These are phyloP conservation scores for Arthrobotrys conoides DNA, from an alignment of 2,329 filamentous ascomycete genomes.

Conservation along the genomic window DNA sequence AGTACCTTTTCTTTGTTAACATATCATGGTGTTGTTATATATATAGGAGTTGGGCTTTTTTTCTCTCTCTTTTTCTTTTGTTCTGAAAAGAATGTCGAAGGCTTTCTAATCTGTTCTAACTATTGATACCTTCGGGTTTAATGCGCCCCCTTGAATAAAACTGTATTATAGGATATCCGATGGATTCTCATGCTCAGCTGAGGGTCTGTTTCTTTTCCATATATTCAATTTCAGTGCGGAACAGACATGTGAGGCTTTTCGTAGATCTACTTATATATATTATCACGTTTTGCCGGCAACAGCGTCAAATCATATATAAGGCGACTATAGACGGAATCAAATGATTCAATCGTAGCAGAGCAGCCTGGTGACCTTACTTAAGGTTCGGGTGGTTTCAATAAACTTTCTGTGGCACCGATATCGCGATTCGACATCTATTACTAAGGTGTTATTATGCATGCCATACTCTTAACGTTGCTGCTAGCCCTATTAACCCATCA, in stretches of 20 bases:
- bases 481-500: too few species aligned
- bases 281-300: not conserved
- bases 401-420: too few species aligned
- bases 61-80: constrained; percentile 9
- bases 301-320: not conserved
- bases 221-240: not conserved
- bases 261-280: not conserved
- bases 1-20: constrained; percentile 23
- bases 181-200: not conserved
- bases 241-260: not conserved
- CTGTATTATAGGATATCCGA: constrained; percentile 60
- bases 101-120: constrained; percentile 21
- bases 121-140: constrained; percentile 23
- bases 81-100: constrained; percentile 47
- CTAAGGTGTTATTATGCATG: too few species aligned
- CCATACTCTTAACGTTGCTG: too few species aligned
- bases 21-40: constrained; percentile 38
- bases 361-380: not conserved
- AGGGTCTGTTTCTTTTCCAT: constrained; percentile 8
- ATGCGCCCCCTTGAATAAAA: constrained; percentile 32
- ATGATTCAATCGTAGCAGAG: not conserved
- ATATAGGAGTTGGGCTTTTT: constrained; percentile 56
- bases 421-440: too few species aligned
- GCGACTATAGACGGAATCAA: too few species aligned
- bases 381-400: too few species aligned